phyloP scores from a whole-genome alignment of 2,329 filamentous ascomycete species.

The Sporothrix euskadiensis region DNA sequence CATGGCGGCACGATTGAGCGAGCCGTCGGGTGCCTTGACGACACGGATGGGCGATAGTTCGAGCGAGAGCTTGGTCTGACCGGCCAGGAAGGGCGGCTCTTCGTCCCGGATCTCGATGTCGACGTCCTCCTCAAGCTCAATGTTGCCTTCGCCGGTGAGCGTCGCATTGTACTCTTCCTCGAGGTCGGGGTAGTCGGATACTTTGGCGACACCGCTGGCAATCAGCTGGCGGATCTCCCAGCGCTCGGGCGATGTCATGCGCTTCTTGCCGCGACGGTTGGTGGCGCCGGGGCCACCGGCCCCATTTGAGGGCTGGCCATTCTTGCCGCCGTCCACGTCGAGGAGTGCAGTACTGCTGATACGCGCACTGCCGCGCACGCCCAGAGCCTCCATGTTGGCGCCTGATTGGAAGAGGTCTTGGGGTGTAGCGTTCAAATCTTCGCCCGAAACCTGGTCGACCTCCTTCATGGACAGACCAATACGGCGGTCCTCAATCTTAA shows the following conservation, averaged over 20 bases:
- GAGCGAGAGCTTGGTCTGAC: constrained; percentile 93
- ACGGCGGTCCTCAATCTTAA: constrained; percentile 77
- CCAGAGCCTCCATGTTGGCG: constrained; percentile 82
- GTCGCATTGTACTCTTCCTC: constrained; percentile 92
- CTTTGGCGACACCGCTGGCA: constrained; percentile 88
- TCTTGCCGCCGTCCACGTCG: constrained; percentile 41
- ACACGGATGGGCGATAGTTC: constrained; percentile 95
- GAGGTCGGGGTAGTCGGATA: constrained; percentile 89
- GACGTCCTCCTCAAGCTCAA: constrained; percentile 93
- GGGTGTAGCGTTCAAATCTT: constrained; percentile 71
- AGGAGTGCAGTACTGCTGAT: constrained; percentile 36
- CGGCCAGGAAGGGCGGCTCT: constrained; percentile 91
- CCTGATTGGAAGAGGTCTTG: constrained; percentile 79
- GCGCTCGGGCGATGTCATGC: constrained; percentile 92
- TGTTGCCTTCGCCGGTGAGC: constrained; percentile 77
- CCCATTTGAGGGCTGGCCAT: constrained; percentile 41
- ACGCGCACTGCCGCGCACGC: constrained; percentile 61
- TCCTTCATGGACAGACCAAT: constrained; percentile 97
- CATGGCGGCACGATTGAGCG: constrained; percentile 94
- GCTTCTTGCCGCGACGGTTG: constrained; percentile 67
- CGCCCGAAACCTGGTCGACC: constrained; percentile 85
- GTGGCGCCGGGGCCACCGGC: constrained; percentile 51
- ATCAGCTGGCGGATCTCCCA: constrained; percentile 98
- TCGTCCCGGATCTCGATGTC: constrained; percentile 97
- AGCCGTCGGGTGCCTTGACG: constrained; percentile 97